phyloP scores from a whole-genome alignment of 2,329 filamentous ascomycete genomes.

The Phaeosphaeria sp. region DNA sequence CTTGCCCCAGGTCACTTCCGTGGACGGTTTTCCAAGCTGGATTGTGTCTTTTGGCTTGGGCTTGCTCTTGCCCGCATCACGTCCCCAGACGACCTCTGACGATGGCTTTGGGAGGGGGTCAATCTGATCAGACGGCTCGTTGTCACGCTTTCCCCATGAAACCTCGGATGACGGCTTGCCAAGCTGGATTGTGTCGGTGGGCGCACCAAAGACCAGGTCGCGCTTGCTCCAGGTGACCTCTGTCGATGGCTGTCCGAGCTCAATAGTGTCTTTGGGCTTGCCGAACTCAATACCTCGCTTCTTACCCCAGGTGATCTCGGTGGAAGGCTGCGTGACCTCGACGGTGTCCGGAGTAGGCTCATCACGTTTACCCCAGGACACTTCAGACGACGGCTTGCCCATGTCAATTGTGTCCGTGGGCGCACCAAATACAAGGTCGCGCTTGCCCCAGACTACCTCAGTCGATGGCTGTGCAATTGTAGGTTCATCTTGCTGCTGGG shows the following conservation, averaged over 20 bases:
- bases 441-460: constrained; percentile 22
- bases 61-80: background rate
- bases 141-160: constrained; percentile 28
- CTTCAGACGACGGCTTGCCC: constrained; percentile 19
- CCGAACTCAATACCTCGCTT: constrained; percentile 5
- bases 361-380: constrained; percentile 22
- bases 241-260: constrained; percentile 21
- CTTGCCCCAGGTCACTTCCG: constrained; percentile 24
- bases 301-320: constrained; percentile 23
- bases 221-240: constrained; percentile 25
- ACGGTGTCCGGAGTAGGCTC: background rate
- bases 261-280: constrained; percentile 13
- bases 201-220: constrained; percentile 3
- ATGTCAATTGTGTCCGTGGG: constrained; percentile 17
- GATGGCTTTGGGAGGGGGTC: constrained; percentile 17
- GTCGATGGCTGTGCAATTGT: constrained; percentile 17
- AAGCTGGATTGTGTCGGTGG: constrained; percentile 14
- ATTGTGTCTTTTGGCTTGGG: constrained; percentile 17
- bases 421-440: constrained; percentile 3
- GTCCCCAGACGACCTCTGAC: constrained; percentile 24
- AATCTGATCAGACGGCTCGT: constrained; percentile 10
- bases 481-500: background rate
- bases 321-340: constrained; percentile 6
- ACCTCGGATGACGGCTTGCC: constrained; percentile 19
- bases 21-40: constrained; percentile 18